phyloP scores from a whole-genome alignment of 2,329 filamentous ascomycete genomes.

The Onygenales sp. region DNA sequence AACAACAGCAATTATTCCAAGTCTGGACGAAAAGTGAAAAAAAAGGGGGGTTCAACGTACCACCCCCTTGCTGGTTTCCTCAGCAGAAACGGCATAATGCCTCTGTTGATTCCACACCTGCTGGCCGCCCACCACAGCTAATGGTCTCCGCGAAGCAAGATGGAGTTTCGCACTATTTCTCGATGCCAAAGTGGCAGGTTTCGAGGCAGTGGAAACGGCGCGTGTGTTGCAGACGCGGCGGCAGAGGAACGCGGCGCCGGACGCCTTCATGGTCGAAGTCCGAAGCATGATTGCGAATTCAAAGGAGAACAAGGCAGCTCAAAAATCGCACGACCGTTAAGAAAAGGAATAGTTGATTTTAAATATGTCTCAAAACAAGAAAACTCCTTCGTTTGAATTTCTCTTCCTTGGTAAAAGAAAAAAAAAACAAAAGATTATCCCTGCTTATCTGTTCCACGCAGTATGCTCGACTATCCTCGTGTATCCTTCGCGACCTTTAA shows the following conservation, averaged over 20 bases:
- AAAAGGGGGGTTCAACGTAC: constrained; percentile 33
- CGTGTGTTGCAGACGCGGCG: constrained; percentile 20
- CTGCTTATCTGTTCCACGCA: not conserved
- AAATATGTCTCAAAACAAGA: no score
- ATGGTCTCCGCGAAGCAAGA: constrained; percentile 31
- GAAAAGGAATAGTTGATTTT: not conserved
- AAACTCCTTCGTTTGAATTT: not conserved
- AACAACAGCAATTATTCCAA: constrained; percentile 1
- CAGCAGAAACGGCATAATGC: constrained; percentile 49
- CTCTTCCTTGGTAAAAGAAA: not conserved
- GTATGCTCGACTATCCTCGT: not conserved
- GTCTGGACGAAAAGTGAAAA: not conserved
- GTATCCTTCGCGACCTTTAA: not conserved
- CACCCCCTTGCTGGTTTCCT: constrained; percentile 52
- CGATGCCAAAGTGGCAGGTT: constrained; percentile 2
- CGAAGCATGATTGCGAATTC: constrained; percentile 9
- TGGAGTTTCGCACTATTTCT: constrained; percentile 23
- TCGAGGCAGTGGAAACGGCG: constrained; percentile 5
- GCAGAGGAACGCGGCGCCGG: constrained; percentile 26
- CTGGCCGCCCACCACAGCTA: constrained; percentile 31
- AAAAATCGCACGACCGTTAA: not conserved
- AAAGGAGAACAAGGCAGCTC: not conserved
- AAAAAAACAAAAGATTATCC: constrained; percentile 5
- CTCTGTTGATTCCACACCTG: constrained; percentile 35
- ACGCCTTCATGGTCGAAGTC: constrained; percentile 27